Evolutionary conservation across 805 yeast species (phyloP).

Genomic region (Metschnikowia santaceciliae): DNA sequence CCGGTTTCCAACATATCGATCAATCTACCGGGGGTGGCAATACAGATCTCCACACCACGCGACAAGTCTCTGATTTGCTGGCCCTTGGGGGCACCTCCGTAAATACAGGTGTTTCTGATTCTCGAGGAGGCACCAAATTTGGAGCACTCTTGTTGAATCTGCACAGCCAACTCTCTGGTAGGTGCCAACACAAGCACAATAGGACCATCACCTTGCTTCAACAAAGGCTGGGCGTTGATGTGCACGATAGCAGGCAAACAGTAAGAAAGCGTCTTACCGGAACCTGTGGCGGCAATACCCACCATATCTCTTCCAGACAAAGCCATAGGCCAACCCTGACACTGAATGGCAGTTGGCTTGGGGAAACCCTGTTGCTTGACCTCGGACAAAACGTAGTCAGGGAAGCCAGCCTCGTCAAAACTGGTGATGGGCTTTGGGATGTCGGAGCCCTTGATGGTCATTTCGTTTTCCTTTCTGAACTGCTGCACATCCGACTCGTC

Average conservation of each 20-base stretch:
- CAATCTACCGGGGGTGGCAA: conserved; percentile 99
- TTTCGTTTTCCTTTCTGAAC: conserved; percentile 80
- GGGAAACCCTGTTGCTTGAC: conserved; percentile 91
- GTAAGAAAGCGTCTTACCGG: conserved; percentile 97
- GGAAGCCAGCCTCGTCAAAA: conserved; percentile 98
- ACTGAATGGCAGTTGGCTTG: conserved; percentile 92
- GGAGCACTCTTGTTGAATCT: conserved; percentile 92
- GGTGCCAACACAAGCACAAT: conserved; percentile 94
- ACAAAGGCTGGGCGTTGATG: conserved; percentile 95
- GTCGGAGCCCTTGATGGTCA: conserved; percentile 78
- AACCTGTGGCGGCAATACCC: conserved; percentile 98
- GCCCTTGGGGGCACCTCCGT: conserved; percentile 99
- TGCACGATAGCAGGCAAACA: conserved; percentile 96
- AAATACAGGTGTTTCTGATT: conserved; percentile 94
- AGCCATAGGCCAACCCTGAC: conserved; percentile 99
- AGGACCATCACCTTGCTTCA: conserved; percentile 95
- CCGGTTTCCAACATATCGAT: conserved; percentile 95
- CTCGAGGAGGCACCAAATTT: conserved; percentile 90
- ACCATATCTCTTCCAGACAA: conserved; percentile 97
- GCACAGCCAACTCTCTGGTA: conserved; percentile 98
- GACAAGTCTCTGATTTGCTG: conserved; percentile 94
- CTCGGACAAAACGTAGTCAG: conserved; percentile 85
- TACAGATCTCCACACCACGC: conserved; percentile 92
- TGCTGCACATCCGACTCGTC: conserved; percentile 64
- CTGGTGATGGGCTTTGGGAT: conserved; percentile 91